Evolutionary conservation across 2,329 filamentous ascomycete species (phyloP).

Genomic region (Neocatenulostroma microsporum): DNA sequence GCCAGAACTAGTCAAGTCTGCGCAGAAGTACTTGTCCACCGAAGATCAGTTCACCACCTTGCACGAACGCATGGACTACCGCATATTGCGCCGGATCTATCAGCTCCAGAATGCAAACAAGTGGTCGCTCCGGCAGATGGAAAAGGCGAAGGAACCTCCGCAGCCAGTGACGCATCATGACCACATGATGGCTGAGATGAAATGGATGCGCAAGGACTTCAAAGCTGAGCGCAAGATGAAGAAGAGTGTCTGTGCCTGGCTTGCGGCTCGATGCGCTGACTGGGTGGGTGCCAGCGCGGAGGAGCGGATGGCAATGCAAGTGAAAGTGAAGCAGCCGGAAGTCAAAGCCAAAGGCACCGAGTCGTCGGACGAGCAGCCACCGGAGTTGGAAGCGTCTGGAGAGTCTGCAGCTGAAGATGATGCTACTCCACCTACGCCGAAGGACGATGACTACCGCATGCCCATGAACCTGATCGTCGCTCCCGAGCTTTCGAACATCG

Average conservation of each 20-base stretch:
- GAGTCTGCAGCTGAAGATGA: conserved; percentile 28
- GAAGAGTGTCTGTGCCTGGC: conserved; percentile 65
- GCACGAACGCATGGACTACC: conserved; percentile 78
- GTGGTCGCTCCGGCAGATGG: conserved; percentile 86
- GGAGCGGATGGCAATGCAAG: conserved; percentile 59
- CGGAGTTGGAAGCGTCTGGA: conserved; percentile 24
- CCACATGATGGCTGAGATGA: conserved; percentile 79
- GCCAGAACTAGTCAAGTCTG: conserved; percentile 68
- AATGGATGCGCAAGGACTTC: conserved; percentile 97
- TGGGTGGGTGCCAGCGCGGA: conserved; percentile 62
- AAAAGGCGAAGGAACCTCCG: conserved; percentile 72
- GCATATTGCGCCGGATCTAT: conserved; percentile 78
- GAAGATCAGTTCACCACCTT: conserved; percentile 75
- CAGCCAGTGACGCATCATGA: conserved; percentile 77
- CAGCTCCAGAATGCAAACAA: conserved; percentile 83
- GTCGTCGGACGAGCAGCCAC: conserved; percentile 13
- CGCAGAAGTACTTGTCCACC: conserved; percentile 84
- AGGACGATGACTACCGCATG: conserved; percentile 9
- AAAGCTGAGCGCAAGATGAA: conserved; percentile 94
- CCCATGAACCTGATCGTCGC: conserved; percentile 20
- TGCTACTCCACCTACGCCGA: conserved; percentile 20
- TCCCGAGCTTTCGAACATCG: conserved; percentile 20
- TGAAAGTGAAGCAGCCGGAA: conserved; percentile 47
- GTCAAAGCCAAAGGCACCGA: conserved; percentile 9
- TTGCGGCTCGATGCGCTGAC: conserved; percentile 76